A percentile compares a stretch with the other conserved stretches of the same genome.
Conservation (phyloP, 805 yeast genomes). For the Priceomyces haplophilus region DNA sequence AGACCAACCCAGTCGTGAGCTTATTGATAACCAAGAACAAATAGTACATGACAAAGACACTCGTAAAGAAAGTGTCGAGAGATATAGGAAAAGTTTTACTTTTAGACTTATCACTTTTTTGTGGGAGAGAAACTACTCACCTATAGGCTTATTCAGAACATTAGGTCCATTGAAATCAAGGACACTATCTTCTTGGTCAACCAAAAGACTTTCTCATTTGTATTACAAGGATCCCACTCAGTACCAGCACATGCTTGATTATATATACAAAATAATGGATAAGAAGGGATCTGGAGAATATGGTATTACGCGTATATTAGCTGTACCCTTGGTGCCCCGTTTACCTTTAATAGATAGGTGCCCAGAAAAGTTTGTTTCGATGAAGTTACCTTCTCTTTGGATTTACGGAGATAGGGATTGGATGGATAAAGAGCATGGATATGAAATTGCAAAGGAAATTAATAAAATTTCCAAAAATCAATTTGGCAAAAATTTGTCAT, state of each 20-base stretch:
- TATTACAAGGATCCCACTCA: constrained; percentile 28
- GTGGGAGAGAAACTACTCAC: constrained; percentile 57
- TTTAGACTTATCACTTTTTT: constrained; percentile 33
- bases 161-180: constrained; percentile 58
- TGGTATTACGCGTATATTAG: constrained; percentile 58
- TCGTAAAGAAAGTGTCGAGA: constrained; percentile 5
- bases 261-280: constrained; percentile 51
- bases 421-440: constrained; percentile 67
- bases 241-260: constrained; percentile 46
- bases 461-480: constrained; percentile 25
- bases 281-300: constrained; percentile 63
- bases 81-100: constrained; percentile 11
- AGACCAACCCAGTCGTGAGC: constrained; percentile 13
- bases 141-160: constrained; percentile 49
- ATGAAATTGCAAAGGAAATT: constrained; percentile 34
- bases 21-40: constrained; percentile 25
- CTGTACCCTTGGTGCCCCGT: constrained; percentile 56
- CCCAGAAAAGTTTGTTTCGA: constrained; percentile 38
- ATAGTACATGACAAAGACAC: constrained; percentile 13
- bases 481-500: constrained; percentile 28
- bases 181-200: constrained; percentile 53
- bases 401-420: constrained; percentile 67
- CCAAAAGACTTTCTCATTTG: constrained; percentile 41
- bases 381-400: constrained; percentile 51
- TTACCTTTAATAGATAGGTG: constrained; percentile 55